These are phyloP conservation scores for Ceratocystis ficicola DNA, from an alignment of 2,329 filamentous ascomycete genomes.

Conservation along the genomic window DNA sequence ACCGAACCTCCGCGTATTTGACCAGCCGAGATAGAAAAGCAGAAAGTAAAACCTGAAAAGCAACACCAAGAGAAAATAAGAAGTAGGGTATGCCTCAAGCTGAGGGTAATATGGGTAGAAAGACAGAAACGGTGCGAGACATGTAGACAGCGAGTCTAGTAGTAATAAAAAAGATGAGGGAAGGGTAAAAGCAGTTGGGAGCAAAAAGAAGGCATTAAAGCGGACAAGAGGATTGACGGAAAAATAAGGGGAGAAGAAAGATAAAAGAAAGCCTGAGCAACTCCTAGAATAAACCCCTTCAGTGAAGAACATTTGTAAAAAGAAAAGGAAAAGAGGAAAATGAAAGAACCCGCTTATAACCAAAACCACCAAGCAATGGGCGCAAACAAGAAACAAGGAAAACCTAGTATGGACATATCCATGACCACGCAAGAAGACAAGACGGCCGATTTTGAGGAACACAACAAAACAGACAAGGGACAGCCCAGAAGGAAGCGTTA, in stretches of 20 bases:
- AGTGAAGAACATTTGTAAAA: not conserved
- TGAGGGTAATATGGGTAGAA: not conserved
- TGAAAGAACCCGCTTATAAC: conserved; percentile 8
- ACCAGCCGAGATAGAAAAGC: not conserved
- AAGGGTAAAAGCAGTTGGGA: not conserved
- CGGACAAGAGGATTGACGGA: not conserved
- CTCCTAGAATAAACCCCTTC: conserved; percentile 4
- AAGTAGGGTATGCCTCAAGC: not conserved
- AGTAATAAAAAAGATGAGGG: not conserved
- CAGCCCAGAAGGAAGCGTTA: not conserved
- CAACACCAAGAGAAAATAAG: not conserved
- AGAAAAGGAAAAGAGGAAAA: not conserved
- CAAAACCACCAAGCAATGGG: conserved; percentile 5
- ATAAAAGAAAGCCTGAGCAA: conserved; percentile 1
- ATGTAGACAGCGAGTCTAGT: conserved; percentile 4
- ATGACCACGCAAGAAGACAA: not conserved
- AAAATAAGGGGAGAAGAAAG: not conserved
- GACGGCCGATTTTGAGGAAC: conserved; percentile 7
- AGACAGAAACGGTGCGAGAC: not conserved
- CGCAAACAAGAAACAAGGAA: not conserved
- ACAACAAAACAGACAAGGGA: not conserved
- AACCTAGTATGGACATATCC: not conserved
- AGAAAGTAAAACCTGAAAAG: not conserved
- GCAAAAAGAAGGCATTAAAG: not conserved
- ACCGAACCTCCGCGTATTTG: not conserved